A percentile compares a stretch with the other conserved stretches of the same genome.
Conservation (phyloP, 345 rosid genomes). For the Eucalyptus regnans region DNA sequence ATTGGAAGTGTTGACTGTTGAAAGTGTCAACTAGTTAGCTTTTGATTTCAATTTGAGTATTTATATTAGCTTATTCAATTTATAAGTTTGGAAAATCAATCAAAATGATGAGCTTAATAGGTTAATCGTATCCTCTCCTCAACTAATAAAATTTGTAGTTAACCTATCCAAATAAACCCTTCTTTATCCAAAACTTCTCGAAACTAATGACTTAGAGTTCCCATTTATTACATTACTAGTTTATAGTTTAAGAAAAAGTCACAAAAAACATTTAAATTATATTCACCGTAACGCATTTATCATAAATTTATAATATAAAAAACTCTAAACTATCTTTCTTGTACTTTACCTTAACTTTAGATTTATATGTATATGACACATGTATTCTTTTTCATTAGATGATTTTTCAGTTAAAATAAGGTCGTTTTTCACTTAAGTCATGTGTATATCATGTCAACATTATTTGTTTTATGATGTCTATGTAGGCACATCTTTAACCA, state of each 20-base stretch:
- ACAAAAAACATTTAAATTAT: no score
- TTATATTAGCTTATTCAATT: not conserved
- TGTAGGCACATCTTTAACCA: no score
- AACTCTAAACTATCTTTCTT: rapidly evolving
- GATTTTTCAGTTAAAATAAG: no score
- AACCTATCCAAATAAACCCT: not conserved
- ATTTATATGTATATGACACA: rapidly evolving
- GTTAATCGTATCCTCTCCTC: not conserved
- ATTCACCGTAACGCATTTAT: rapidly evolving
- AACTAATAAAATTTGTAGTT: not conserved
- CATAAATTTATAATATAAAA: not conserved
- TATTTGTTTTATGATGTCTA: not conserved
- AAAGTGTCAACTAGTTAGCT: not conserved
- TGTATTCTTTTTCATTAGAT: no score
- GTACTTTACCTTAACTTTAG: no score
- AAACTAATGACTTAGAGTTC: not conserved
- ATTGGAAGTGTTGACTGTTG: not conserved
- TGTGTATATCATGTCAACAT: not conserved
- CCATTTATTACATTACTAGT: not conserved
- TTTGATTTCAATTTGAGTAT: not conserved
- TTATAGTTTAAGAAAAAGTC: no score
- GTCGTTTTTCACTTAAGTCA: not conserved
- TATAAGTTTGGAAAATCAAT: not conserved
- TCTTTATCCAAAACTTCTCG: not conserved
- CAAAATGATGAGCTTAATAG: not conserved